Evolutionary conservation across 2,329 filamentous ascomycete genomes (phyloP), one percentile per base, ranked within the genome.

Genomic region (Fusarium decemcellulare): DNA sequence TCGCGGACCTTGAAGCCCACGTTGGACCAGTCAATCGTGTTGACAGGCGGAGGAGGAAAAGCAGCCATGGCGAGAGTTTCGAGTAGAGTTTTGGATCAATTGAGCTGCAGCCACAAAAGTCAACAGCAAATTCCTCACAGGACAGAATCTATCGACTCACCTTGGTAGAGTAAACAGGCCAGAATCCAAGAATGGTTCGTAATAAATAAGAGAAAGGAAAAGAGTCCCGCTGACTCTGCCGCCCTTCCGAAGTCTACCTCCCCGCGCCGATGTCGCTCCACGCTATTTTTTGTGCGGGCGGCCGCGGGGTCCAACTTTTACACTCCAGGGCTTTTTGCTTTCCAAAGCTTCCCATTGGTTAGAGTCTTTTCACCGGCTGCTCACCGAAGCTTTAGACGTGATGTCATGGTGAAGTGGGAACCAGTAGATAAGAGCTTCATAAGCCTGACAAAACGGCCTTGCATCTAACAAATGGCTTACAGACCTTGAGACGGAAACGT

Each of bases 1-100:
- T 98, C 94, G 72, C 94, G 92, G 73, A 98, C 91, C 77, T 91
- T 91, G 87, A 98, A 98, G 77, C 95, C 95, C 71, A 98, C 90
- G 76, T 97, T 92, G 80, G 88, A 89, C 95, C 95, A 98, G 86
- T 98, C 94, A 83, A 97, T 95, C 70, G 92, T 92, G 77, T 89
- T 90, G 72, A 93, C 90, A 5, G 93, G 91, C 11, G 92, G 89
- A 32, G 94, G 93, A 71, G 94, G 94, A 77, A 95, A 95, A 40
- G 83, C 66, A 56, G 84, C 75, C 85, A 88, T 87, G 18, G 18
- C 18, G 18, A 23, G 18, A 23, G 18, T 23, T 23, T 23, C 18
- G 18, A 23, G 27, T 47, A n/a, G n/a, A 36, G 32, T 40, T 52
- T 15, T 51, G 14, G 37, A 39, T 48, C 40, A 46, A 55, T 36